Percentiles rank a stretch among this genome's conserved stretches.
These are phyloP conservation scores for Alnus glutinosa DNA, from an alignment of 306 rosid genomes.

Conservation along the genomic window DNA sequence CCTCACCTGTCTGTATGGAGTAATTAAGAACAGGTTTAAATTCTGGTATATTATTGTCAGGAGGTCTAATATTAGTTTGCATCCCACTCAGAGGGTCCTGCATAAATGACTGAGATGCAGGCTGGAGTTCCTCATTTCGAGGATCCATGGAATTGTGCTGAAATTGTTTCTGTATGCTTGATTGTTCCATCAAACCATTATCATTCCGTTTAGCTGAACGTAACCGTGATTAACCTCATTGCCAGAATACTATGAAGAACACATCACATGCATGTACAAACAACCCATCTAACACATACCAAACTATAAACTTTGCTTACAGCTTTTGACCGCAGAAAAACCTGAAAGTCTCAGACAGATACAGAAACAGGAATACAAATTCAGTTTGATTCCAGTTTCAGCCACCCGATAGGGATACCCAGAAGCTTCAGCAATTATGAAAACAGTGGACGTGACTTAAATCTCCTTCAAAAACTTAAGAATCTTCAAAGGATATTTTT, in stretches of 20 bases:
- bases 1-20: slow-evolving; percentile 91
- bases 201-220: slow-evolving; percentile 21
- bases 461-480: slow-evolving; percentile 6
- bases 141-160: slow-evolving; percentile 53
- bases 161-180: slow-evolving; percentile 32
- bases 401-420: background rate
- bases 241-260: slow-evolving; percentile 4
- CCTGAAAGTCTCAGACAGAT: slow-evolving; percentile 6
- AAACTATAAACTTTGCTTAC: background rate
- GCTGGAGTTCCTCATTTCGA: slow-evolving; percentile 51
- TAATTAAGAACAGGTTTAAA: slow-evolving; percentile 72
- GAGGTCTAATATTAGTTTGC: slow-evolving; percentile 41
- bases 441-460: slow-evolving; percentile 2
- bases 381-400: slow-evolving; percentile 15
- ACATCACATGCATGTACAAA: background rate
- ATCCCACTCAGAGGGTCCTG: slow-evolving; percentile 43
- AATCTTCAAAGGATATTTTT: background rate
- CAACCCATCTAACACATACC: background rate
- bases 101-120: slow-evolving; percentile 45
- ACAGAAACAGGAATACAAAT: slow-evolving; percentile 19
- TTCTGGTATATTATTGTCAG: slow-evolving; percentile 43
- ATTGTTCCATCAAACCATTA: slow-evolving; percentile 49
- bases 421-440: background rate
- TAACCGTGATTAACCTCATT: slow-evolving; percentile 20
- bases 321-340: slow-evolving; percentile 8